Conservation (phyloP, 2,329 filamentous ascomycete species). For the Fusarium cicatricum region DNA sequence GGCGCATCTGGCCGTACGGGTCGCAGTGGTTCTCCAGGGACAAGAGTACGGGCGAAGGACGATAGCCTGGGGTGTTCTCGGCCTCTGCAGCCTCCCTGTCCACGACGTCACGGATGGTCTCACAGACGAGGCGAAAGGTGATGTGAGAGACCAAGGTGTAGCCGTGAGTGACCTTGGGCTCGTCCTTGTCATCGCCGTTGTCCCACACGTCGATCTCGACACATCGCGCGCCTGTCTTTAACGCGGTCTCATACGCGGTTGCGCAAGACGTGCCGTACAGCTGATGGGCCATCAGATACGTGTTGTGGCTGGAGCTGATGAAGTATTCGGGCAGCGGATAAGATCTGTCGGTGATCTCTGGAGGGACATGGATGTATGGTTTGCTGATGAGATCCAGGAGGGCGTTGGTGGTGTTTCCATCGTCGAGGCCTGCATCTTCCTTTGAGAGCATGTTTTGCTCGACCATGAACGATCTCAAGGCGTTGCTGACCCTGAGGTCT, state of each 20-base stretch:
- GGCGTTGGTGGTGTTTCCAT: slow-evolving; percentile 50
- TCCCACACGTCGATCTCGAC: slow-evolving; percentile 81
- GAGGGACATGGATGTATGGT: slow-evolving; percentile 65
- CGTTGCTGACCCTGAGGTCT: slow-evolving; percentile 66
- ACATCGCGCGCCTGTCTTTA: slow-evolving; percentile 70
- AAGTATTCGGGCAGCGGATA: slow-evolving; percentile 74
- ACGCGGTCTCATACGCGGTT: slow-evolving; percentile 68
- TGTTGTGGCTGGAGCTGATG: slow-evolving; percentile 78
- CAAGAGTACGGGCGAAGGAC: slow-evolving; percentile 66
- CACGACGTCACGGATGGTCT: slow-evolving; percentile 69
- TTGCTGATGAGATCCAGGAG: slow-evolving; percentile 62
- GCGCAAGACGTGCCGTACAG: slow-evolving; percentile 70
- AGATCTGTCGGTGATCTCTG: slow-evolving; percentile 62
- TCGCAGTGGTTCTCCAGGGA: slow-evolving; percentile 75
- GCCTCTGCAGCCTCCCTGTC: slow-evolving; percentile 64
- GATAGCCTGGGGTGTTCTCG: slow-evolving; percentile 45
- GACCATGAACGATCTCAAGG: slow-evolving; percentile 63
- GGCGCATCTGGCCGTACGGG: slow-evolving; percentile 64
- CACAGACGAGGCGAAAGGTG: slow-evolving; percentile 69
- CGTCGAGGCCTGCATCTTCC: slow-evolving; percentile 56
- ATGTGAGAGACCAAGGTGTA: slow-evolving; percentile 74
- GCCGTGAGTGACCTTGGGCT: slow-evolving; percentile 76
- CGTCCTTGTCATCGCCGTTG: slow-evolving; percentile 64
- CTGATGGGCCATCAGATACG: slow-evolving; percentile 75
- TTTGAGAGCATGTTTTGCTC: slow-evolving; percentile 60